Conservation (phyloP, 495 filamentous ascomycete genomes). For the Cercophora samala region DNA sequence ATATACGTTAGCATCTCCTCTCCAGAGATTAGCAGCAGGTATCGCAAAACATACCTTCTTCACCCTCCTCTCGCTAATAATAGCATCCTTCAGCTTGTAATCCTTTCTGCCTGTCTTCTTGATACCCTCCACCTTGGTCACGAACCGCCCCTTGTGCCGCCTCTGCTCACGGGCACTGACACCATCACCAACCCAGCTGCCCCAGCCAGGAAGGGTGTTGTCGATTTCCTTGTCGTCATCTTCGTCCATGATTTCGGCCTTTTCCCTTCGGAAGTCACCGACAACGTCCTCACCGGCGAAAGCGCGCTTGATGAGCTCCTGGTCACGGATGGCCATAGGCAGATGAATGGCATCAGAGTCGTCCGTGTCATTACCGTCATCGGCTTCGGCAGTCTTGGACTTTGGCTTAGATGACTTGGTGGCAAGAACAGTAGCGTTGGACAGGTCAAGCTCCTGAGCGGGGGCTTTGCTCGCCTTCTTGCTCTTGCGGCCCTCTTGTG, state of each 20-base stretch:
- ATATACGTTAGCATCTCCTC: conserved; percentile 29
- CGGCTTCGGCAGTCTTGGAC: conserved; percentile 12
- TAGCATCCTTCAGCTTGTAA: conserved; percentile 72
- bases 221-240: conserved; percentile 85
- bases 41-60: conserved; percentile 83
- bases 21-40: too few relatives aligned
- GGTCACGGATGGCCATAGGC: conserved; percentile 68
- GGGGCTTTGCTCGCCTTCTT: conserved; percentile 30
- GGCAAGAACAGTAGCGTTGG: conserved; percentile 35
- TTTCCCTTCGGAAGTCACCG: conserved; percentile 76
- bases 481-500: conserved; percentile 32
- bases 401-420: conserved; percentile 26
- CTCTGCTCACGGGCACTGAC: conserved; percentile 60
- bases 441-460: conserved; percentile 39
- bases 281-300: conserved; percentile 92
- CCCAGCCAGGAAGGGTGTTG: conserved; percentile 89
- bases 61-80: conserved; percentile 86
- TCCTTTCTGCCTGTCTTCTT: conserved; percentile 76
- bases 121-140: conserved; percentile 73
- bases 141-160: conserved; percentile 55
- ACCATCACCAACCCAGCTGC: conserved; percentile 78
- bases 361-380: conserved; percentile 41
- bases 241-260: conserved; percentile 64
- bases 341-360: conserved; percentile 56
- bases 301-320: conserved; percentile 76